Conservation (phyloP, 2,329 filamentous ascomycete genomes). For the Fonsecaea erecta region DNA sequence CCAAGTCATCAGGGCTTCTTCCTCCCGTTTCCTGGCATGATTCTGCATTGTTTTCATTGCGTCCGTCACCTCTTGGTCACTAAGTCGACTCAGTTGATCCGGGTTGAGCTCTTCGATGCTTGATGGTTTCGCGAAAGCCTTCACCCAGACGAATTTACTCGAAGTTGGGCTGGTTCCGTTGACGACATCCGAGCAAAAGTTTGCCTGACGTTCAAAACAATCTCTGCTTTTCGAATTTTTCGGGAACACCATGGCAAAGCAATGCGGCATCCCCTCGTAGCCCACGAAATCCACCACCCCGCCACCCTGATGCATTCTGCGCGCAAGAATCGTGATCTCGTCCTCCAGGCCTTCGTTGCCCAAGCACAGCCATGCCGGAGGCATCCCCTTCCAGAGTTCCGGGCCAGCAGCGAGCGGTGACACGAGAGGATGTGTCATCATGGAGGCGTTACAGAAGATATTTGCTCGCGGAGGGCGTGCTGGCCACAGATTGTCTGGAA, state of each 20-base stretch:
- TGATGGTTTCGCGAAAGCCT: slow-evolving; percentile 41
- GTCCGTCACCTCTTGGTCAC: slow-evolving; percentile 45
- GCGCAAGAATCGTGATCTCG: slow-evolving; percentile 47
- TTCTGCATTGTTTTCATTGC: slow-evolving; percentile 39
- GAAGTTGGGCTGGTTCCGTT: slow-evolving; percentile 38
- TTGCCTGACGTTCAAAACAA: slow-evolving; percentile 61
- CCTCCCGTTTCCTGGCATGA: slow-evolving; percentile 46
- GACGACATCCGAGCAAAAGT: slow-evolving; percentile 54
- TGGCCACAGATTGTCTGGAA: slow-evolving; percentile 49
- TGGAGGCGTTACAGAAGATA: slow-evolving; percentile 47
- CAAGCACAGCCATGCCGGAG: slow-evolving; percentile 48
- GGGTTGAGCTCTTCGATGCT: slow-evolving; percentile 41
- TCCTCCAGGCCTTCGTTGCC: slow-evolving; percentile 51
- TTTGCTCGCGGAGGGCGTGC: slow-evolving; percentile 49
- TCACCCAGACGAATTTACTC: slow-evolving; percentile 38
- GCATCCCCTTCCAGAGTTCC: slow-evolving; percentile 48
- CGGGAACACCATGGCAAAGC: slow-evolving; percentile 62
- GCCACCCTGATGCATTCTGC: slow-evolving; percentile 47
- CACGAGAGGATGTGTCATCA: slow-evolving; percentile 48
- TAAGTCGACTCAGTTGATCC: slow-evolving; percentile 42
- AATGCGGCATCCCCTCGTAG: slow-evolving; percentile 54
- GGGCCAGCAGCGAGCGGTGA: slow-evolving; percentile 45
- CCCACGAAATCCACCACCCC: slow-evolving; percentile 46
- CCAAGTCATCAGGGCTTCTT: slow-evolving; percentile 42
- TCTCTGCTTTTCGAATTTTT: slow-evolving; percentile 52